Conservation (phyloP, 148 eudicot species). For the Euryodendron excelsum region DNA sequence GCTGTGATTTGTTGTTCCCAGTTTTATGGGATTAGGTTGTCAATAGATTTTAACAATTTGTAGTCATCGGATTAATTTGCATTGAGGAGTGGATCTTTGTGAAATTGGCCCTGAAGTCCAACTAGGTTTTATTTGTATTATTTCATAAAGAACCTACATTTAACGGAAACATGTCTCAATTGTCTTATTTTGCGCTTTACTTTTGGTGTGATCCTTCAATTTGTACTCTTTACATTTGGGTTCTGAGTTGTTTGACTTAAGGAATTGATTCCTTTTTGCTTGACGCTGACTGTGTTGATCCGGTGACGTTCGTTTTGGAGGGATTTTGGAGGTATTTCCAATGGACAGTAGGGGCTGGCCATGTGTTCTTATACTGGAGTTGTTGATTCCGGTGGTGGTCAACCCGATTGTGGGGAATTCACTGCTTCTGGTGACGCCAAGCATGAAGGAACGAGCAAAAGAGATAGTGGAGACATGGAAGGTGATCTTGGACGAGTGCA, state of each 20-base stretch:
- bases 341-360: constrained; percentile 93
- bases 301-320: constrained; percentile 75
- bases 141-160: neutral
- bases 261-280: no score
- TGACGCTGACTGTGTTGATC: constrained; percentile 71
- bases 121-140: neutral
- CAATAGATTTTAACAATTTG: neutral
- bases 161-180: no score
- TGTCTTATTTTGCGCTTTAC: neutral
- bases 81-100: neutral
- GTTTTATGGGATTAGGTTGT: neutral
- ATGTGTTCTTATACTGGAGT: constrained; percentile 77
- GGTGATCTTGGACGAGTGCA: constrained; percentile 76
- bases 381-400: constrained; percentile 68
- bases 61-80: neutral
- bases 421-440: constrained; percentile 80
- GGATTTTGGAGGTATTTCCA: constrained; percentile 89
- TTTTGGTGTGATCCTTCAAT: no score
- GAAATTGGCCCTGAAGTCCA: neutral
- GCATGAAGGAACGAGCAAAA: constrained; percentile 55
- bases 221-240: no score
- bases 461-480: constrained; percentile 94
- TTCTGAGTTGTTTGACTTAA: no score
- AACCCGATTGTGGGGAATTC: constrained; percentile 81
- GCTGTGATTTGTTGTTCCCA: neutral